Base-by-base conservation (phyloP, 2,329 filamentous ascomycete genomes). In the Aspergillus glaucus region DNA sequence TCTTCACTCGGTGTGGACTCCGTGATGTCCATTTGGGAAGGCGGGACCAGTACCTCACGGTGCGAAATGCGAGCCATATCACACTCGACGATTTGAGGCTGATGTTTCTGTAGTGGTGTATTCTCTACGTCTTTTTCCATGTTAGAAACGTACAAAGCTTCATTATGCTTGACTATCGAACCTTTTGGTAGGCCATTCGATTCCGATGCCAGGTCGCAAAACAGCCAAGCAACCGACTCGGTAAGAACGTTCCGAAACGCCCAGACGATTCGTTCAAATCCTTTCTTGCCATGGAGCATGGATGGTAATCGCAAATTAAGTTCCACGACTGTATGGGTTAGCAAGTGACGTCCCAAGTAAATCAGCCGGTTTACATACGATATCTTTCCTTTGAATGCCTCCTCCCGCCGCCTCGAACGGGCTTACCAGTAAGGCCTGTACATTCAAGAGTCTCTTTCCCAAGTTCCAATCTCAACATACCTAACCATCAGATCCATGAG, bases 261-360 rank as follows among this genome's bases (percentile, higher is more conserved):
- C 75, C 87, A 87, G 6, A 85, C 66, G 12, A 95, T 73, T 42
- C 88, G 77, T 53, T 91, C 85, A 60, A 94, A 95, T 0, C 84
- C 86, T 55, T 86, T 90, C 65, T 89, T 93, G 3, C 90, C 90
- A 47, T 84, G 85, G 6, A 88, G 66, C 88, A 95, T 95, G 0
- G 84, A 84, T 1, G 84, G 79, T 4, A 78, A 74, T 15, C 84
- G 80, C 24, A 98, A 77, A 51, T 97, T 84, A 45, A 86, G 75
- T 58, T 92, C 82, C 42, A 97, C 80, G 24, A 85, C 87, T 93
- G 48, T 30, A 44, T 24, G 30, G 14, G 12, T 63, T 50, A 61
- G 55, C 47, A 41, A 37, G n/a, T n/a, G 17, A 22, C 15, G 19
- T 17, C 3, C 36, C 22, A 26, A 37, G 6, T 30, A 43, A 26